Percentiles rank a stretch among this genome's conserved stretches.
These are phyloP conservation scores for Penicilliopsis zonata DNA, from an alignment of 495 filamentous ascomycete species.

Conservation along the genomic window DNA sequence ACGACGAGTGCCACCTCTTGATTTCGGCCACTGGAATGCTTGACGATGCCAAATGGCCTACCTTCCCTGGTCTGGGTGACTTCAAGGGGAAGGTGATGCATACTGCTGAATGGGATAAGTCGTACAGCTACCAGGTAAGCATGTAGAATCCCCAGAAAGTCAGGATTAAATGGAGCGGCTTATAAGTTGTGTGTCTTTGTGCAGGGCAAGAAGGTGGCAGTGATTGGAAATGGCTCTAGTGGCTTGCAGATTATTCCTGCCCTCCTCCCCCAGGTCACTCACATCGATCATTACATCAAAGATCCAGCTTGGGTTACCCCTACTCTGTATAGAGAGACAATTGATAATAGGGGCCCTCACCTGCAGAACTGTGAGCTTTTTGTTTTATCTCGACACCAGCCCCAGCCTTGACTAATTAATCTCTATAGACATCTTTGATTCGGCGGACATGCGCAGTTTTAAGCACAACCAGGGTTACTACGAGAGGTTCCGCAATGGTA, in stretches of 20 bases:
- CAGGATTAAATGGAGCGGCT: no score
- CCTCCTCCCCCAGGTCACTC: conserved; percentile 39
- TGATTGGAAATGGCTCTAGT: conserved; percentile 42
- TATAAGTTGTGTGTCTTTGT: no score
- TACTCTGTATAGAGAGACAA: conserved; percentile 18
- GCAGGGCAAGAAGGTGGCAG: conserved; percentile 35
- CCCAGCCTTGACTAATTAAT: no score
- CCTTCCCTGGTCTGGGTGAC: conserved; percentile 37
- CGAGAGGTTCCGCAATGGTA: conserved; percentile 32
- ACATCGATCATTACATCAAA: conserved; percentile 32
- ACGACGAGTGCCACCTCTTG: conserved; percentile 41
- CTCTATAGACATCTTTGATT: no score
- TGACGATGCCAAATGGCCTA: conserved; percentile 45
- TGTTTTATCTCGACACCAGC: neutral
- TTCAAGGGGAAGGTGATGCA: conserved; percentile 45
- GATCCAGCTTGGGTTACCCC: conserved; percentile 33
- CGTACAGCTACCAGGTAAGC: conserved; percentile 19
- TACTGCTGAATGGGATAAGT: conserved; percentile 39
- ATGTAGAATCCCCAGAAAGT: neutral
- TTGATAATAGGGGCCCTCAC: conserved; percentile 16
- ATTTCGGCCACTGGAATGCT: conserved; percentile 44
- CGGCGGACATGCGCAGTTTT: conserved; percentile 35
- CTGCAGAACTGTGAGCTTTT: conserved; percentile 22
- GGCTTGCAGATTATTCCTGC: conserved; percentile 48
- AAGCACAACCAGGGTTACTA: conserved; percentile 26